phyloP scores from a whole-genome alignment of 2,329 filamentous ascomycete genomes.

The Aspergillus luchuensis region DNA sequence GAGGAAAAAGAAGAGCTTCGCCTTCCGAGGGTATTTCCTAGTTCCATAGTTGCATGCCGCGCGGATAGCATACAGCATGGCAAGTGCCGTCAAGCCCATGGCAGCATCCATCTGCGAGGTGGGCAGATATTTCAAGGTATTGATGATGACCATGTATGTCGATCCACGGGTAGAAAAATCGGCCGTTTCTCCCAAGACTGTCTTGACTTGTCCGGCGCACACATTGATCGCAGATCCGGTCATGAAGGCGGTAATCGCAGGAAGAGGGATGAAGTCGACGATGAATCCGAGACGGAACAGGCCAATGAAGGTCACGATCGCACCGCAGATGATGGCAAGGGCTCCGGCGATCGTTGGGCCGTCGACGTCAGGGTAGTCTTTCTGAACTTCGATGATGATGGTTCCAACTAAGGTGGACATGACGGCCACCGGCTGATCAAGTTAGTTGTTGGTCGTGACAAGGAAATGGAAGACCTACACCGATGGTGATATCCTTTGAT shows the following conservation, averaged over 20 bases:
- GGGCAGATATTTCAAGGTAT: slow-evolving; percentile 73
- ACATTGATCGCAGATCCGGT: slow-evolving; percentile 94
- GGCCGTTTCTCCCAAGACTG: slow-evolving; percentile 72
- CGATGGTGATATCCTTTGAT: slow-evolving; percentile 97
- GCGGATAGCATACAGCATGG: slow-evolving; percentile 76
- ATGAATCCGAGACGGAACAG: slow-evolving; percentile 82
- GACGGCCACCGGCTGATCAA: slow-evolving; percentile 78
- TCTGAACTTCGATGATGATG: slow-evolving; percentile 67
- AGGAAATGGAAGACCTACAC: slow-evolving; percentile 57
- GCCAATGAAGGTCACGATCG: slow-evolving; percentile 76
- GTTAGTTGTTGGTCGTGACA: slow-evolving; percentile 1
- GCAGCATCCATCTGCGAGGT: slow-evolving; percentile 74
- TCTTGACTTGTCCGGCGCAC: slow-evolving; percentile 76
- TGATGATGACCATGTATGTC: slow-evolving; percentile 81
- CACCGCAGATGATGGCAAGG: slow-evolving; percentile 74
- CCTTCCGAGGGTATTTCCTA: slow-evolving; percentile 67
- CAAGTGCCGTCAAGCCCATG: slow-evolving; percentile 80
- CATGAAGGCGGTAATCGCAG: slow-evolving; percentile 93
- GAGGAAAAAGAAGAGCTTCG: slow-evolving; percentile 84
- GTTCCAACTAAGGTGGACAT: slow-evolving; percentile 89
- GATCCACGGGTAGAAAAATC: slow-evolving; percentile 71
- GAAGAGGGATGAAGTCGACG: slow-evolving; percentile 87
- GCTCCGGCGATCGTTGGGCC: slow-evolving; percentile 72
- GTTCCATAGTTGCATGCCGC: slow-evolving; percentile 64
- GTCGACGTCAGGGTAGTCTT: slow-evolving; percentile 57